These are phyloP conservation scores for Sophora flavescens DNA, from an alignment of 306 rosid species.

Conservation along the genomic window DNA sequence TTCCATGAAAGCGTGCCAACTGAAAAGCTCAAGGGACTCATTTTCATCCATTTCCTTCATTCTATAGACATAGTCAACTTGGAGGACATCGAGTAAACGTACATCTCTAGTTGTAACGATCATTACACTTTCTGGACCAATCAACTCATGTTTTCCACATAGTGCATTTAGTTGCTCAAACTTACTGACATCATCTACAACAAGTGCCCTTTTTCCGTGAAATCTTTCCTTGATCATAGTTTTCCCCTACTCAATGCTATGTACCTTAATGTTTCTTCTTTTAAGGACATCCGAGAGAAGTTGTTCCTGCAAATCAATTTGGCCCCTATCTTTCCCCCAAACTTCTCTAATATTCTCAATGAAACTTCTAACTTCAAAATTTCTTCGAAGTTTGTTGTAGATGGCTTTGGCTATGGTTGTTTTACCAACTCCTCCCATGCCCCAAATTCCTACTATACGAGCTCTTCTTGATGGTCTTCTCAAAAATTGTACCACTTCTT, in stretches of 20 bases:
- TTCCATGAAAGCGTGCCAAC: constrained; percentile 21
- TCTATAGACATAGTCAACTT: not conserved
- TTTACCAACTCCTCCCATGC: not conserved
- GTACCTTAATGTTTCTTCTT: too few relatives aligned
- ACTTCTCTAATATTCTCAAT: not conserved
- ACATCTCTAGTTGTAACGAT: constrained; percentile 37
- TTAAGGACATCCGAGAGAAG: too few relatives aligned
- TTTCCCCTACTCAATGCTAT: too few relatives aligned
- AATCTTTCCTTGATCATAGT: not conserved
- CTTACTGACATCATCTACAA: constrained; percentile 32
- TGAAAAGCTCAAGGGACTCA: constrained; percentile 29
- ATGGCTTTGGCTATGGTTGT: too few relatives aligned
- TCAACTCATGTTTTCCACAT: constrained; percentile 31
- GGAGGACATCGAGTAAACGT: not conserved
- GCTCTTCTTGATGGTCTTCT: not conserved
- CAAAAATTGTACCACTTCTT: not conserved
- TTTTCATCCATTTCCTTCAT: not conserved
- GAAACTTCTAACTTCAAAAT: too few relatives aligned
- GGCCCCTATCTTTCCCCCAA: not conserved
- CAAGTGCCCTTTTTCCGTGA: constrained; percentile 11
- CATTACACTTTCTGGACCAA: constrained; percentile 36
- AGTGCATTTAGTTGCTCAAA: constrained; percentile 29
- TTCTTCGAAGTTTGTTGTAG: too few relatives aligned
- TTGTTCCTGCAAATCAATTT: too few relatives aligned
- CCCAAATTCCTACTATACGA: constrained; percentile 26